Base-by-base conservation (phyloP, 805 yeast species). In the Lipomyces mesembrius region DNA sequence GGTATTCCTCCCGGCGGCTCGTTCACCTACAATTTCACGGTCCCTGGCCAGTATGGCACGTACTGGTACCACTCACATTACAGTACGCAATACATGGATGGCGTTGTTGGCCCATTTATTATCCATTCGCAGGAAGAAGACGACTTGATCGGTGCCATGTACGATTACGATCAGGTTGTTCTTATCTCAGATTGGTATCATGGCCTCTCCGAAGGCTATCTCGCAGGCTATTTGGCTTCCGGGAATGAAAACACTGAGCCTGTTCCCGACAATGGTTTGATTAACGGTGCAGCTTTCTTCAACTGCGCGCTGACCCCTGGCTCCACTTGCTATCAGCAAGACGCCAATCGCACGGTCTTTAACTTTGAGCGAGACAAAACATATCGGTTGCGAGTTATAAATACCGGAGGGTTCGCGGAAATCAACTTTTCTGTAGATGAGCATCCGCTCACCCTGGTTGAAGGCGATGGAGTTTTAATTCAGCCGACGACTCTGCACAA, bases 61-160 rank as follows among this genome's bases (percentile, higher is more conserved):
- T 94, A 82, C 83, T 94, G 98, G 99, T 94, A 94, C 83, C 99
- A 94, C 79, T 91, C 98, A 43, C 99, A 94, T 80, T 87, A 94
- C 34, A 80, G 84, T 22, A 92, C 93, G 71, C 96, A 92, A 79
- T 92, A 92, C 75, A 91, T 92, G 78, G 99, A 94, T 76, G 99
- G 99, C 76, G 71, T 85, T 3, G 76, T 79, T 22, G 88, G 87
- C 6, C 83, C 82, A 1, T 71, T 85, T 32, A 77, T 83, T 35
- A 75, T 82, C 5, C 83, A 81, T 60, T 81, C 83, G 0, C 67
- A 72, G 20, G 73, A 70, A 3, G 82, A 81, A 62, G 67, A 73
- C n/a, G 76, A 74, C 1, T 63, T 77, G 12, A 65, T 78, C 35
- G 65, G 70, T 9, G 72, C 71, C 35, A 37, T 74, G 4, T 71